phyloP scores from a whole-genome alignment of 75 land plant species.

The Cupressus sempervirens region DNA sequence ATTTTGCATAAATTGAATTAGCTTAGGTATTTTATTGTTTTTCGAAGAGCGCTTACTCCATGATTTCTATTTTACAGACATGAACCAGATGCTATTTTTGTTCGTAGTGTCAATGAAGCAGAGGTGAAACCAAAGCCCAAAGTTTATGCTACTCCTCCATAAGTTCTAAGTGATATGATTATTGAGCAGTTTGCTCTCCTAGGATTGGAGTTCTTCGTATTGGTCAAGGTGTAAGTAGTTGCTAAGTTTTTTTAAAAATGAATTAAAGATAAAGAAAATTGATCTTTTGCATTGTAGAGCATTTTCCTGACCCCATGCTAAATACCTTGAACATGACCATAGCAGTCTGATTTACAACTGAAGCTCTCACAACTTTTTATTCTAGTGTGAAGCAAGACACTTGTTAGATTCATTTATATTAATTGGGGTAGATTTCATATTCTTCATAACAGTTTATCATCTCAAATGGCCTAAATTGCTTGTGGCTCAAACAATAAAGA shows the following conservation, averaged over 20 bases:
- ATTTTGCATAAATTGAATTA: background rate
- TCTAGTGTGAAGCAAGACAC: background rate
- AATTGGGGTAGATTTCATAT: background rate
- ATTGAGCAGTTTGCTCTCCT: background rate
- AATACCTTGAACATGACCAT: background rate
- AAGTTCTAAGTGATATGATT: background rate
- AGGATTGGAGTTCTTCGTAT: background rate
- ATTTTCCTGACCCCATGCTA: background rate
- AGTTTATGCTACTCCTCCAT: conserved; percentile 49
- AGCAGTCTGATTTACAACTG: background rate
- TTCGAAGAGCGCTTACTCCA: background rate
- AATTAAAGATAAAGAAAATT: background rate
- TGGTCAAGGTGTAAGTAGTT: background rate
- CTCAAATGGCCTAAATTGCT: too few relatives aligned
- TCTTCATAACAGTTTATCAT: background rate
- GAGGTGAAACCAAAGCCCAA: conserved; percentile 99
- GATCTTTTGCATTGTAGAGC: background rate
- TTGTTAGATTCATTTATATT: background rate
- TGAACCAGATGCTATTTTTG: conserved; percentile 90
- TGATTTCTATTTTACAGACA: conserved; percentile 63
- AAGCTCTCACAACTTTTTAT: background rate
- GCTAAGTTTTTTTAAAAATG: background rate
- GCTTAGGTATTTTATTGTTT: background rate
- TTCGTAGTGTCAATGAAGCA: conserved; percentile 90
- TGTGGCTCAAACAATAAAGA: too few relatives aligned